Evolutionary conservation across 768 basidiomycete genomes (phyloP), one percentile per base, ranked within the genome.

Genomic region (Clitopilus hobsonii): DNA sequence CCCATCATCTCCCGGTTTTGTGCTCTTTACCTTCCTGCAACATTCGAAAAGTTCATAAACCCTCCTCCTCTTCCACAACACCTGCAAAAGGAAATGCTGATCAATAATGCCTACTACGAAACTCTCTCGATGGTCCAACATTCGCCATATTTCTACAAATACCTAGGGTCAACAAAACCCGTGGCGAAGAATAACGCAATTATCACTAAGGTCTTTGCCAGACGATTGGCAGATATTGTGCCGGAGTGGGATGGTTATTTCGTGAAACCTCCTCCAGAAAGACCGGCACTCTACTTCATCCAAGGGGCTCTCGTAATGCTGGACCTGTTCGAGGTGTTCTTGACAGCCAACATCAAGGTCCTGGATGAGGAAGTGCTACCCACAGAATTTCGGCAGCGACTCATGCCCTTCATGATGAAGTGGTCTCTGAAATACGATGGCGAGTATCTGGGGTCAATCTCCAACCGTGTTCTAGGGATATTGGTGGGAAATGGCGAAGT

Each of bases 141-240:
- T 11, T n/a, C 8, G 56, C 18, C 63, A 11, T 65, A 65, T 29
- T 48, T 65, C 5, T 45, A 45, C 27, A 60, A 63, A 27, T 65
- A 64, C 30, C 54, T 63, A n/a, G 27, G 58, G 7, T 65, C 63
- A 4, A 18, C 32, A 2, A 57, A 52, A 3, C 45, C 50, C 6
- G 52, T 57, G 49, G 64, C 64, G 8, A 56, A 54, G 22, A 20
- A 52, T 3, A 60, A 63, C 10, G 59, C 59, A 24, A 22, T 25
- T 4, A 58, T 64, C 6, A 41, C 61, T 3, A 52, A 52, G 24
- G 20, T 58, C 5, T 23, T 62, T 11, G 63, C 59, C 2, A 57
- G 57, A 0, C 51, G 62, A n/a, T 29, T 65, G 2, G 51, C 54
- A 29, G 27, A 26, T 0, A 22, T 57, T 6, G 50, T 48, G 2